Evolutionary conservation across 2,329 filamentous ascomycete species (phyloP), one percentile per base, ranked within the genome.

Genomic region (Stachybotrys chartarum): DNA sequence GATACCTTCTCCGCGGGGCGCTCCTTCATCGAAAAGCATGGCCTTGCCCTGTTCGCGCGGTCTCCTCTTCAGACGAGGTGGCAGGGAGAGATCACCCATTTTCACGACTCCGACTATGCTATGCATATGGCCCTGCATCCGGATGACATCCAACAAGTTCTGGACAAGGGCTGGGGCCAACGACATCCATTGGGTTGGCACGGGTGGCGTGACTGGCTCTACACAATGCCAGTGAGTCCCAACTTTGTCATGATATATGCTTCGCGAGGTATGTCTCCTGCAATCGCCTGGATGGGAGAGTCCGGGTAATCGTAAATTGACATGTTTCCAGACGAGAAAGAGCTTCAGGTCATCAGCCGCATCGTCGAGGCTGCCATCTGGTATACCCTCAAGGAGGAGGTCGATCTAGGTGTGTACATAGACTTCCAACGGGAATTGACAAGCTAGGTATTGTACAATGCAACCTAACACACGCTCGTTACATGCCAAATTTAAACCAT

Each of bases 171-270:
- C 1, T 95, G 91, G 90, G 91, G 87, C 1, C 85, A 95, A 72
- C 73, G 82, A 35, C 84, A 86, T 60, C 84, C 82, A 1, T 71
- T 91, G 54, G 85, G 88, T 7, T 81, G 83, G 63, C 85, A 83
- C 54, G 24, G 24, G 24, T 82, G 83, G 48, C 85, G 82, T 76
- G 79, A 86, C 31, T 53, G 72, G 59, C 5, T 42, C 8, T 42
- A 14, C 10, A 76, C 78, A 58, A 79, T 83, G 65, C 88, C 88
- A 52, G 84, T 94, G 55, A 88, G 90, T 0, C 73, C 78, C 4
- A 86, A 87, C 47, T 95, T 95, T 69, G 76, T 90, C 56, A 85
- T 95, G 83, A 77, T 95, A 5, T 96, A 96, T 72, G 88, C 90
- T 17, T 90, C 91, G 2, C 75, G 88, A 64, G 72, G 80, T 75